Evolutionary conservation across 768 basidiomycete species (phyloP).

Genomic region (Clitopilus passeckerianus): DNA sequence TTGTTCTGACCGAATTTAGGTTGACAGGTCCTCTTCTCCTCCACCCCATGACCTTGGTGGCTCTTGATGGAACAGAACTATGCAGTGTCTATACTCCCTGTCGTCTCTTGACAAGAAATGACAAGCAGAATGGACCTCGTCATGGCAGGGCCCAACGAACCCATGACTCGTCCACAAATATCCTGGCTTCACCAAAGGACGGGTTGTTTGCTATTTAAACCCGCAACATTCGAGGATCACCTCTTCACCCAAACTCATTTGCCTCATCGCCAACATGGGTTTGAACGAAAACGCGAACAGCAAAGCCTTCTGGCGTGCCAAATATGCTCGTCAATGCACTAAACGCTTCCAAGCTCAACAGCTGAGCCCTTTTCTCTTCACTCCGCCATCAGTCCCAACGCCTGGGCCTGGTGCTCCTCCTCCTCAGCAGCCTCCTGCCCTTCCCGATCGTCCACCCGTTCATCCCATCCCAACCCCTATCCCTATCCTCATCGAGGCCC

Average conservation of each 20-base stretch:
- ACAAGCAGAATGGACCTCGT: too few relatives aligned
- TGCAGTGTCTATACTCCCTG: too few relatives aligned
- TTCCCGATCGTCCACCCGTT: not conserved
- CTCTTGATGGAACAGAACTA: too few relatives aligned
- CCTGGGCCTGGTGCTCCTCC: not conserved
- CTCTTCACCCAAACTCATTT: too few relatives aligned
- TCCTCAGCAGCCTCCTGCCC: not conserved
- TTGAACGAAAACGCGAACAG: not conserved
- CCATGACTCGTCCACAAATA: not conserved
- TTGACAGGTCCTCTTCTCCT: too few relatives aligned
- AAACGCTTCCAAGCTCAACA: not conserved
- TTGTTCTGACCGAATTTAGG: too few relatives aligned
- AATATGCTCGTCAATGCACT: not conserved
- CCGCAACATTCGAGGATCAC: not conserved
- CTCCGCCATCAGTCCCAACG: not conserved
- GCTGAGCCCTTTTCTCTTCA: not conserved
- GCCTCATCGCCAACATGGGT: not conserved
- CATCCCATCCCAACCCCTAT: not conserved
- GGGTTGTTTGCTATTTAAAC: not conserved
- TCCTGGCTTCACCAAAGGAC: too few relatives aligned
- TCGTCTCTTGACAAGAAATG: too few relatives aligned
- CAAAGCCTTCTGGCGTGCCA: not conserved
- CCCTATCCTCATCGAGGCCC: not conserved
- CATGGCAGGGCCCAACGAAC: too few relatives aligned
- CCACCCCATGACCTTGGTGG: too few relatives aligned